Conservation (phyloP, 257 asterid species). For the Capsicum chinense region DNA sequence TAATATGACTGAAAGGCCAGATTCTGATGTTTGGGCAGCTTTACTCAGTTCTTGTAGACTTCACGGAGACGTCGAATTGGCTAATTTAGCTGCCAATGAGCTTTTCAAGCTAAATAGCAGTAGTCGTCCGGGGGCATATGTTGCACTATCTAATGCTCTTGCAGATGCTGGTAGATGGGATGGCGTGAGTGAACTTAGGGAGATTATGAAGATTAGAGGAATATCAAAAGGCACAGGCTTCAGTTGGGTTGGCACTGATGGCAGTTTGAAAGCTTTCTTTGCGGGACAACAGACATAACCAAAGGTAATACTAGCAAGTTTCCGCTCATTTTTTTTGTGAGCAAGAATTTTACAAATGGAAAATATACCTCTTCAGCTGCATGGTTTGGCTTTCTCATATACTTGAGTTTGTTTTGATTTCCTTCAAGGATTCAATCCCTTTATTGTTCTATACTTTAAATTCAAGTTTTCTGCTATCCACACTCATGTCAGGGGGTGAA, state of each 20-base stretch:
- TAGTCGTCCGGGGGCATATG: constrained; percentile 78
- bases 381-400: constrained; percentile 14
- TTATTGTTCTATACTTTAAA: background rate
- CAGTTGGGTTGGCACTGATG: constrained; percentile 78
- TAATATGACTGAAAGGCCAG: constrained; percentile 70
- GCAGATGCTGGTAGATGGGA: constrained; percentile 96
- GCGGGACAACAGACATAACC: constrained; percentile 50
- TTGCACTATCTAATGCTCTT: constrained; percentile 74
- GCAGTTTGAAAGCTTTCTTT: constrained; percentile 70
- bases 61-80: constrained; percentile 84
- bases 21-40: constrained; percentile 90
- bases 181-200: constrained; percentile 74
- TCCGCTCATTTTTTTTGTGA: background rate
- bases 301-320: background rate
- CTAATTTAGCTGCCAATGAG: constrained; percentile 77
- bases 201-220: constrained; percentile 82
- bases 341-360: background rate
- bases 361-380: background rate
- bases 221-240: constrained; percentile 81
- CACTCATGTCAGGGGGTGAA: background rate
- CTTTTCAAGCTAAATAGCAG: constrained; percentile 57
- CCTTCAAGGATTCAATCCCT: background rate
- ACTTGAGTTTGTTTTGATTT: background rate
- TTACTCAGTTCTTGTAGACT: constrained; percentile 76
- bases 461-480: background rate